A percentile compares a stretch with the other conserved stretches of the same genome.
phyloP scores from a whole-genome alignment of 495 filamentous ascomycete genomes.

The Pseudevernia furfuracea region DNA sequence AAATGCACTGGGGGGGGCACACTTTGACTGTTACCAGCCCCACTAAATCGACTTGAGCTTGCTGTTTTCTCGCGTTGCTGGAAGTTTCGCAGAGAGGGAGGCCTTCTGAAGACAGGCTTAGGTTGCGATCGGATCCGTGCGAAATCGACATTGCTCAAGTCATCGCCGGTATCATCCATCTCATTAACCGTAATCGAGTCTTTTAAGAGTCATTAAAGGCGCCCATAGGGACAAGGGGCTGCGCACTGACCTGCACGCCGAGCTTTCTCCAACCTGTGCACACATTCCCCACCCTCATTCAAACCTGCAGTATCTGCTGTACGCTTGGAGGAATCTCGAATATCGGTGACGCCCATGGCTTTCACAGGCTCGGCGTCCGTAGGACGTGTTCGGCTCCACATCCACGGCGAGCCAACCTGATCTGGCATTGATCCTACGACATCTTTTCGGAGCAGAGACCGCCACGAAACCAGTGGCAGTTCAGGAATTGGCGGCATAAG shows the following conservation, averaged over 20 bases:
- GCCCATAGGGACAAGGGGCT: background rate
- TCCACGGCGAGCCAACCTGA: background rate
- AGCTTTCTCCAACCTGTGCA: conserved; percentile 10
- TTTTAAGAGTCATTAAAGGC: conserved; percentile 4
- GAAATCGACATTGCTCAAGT: conserved; percentile 1
- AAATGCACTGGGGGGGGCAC: conserved; percentile 1
- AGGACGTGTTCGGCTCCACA: background rate
- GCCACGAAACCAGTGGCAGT: background rate
- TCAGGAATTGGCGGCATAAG: background rate
- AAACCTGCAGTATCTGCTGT: conserved; percentile 14
- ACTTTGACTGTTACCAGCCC: conserved; percentile 12
- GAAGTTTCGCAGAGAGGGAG: conserved; percentile 5
- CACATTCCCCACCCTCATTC: conserved; percentile 13
- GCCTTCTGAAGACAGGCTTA: conserved; percentile 12
- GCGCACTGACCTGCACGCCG: conserved; percentile 9
- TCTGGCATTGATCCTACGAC: background rate
- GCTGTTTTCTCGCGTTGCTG: conserved; percentile 5
- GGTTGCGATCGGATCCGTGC: conserved; percentile 11
- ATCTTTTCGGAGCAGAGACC: background rate
- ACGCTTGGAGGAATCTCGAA: conserved; percentile 18
- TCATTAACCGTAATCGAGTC: background rate
- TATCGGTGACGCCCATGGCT: background rate
- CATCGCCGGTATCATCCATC: conserved; percentile 13
- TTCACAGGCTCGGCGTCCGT: background rate
- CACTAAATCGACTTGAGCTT: conserved; percentile 16